Evolutionary conservation across 176 grass and related monocot species (phyloP).

Genomic region (Luzula sylvatica): DNA sequence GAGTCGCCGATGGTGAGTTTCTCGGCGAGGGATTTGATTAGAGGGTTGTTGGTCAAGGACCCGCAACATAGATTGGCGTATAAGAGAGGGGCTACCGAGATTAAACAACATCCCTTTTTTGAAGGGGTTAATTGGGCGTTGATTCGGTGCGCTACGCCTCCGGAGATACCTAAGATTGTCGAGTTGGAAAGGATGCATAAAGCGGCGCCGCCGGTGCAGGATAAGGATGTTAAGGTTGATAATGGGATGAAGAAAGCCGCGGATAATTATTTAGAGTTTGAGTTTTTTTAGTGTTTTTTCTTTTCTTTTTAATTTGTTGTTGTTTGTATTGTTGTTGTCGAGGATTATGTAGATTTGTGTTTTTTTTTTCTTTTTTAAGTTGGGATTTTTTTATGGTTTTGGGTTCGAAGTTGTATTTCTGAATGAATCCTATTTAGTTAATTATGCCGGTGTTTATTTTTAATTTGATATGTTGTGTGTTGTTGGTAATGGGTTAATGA

Average conservation of each 20-base stretch:
- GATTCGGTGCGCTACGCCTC: conserved; percentile 54
- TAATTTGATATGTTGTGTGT: conserved; percentile 3
- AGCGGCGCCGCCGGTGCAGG: conserved; percentile 23
- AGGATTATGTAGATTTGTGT: conserved; percentile 25
- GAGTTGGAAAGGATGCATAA: conserved; percentile 35
- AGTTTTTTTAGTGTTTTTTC: conserved; percentile 54
- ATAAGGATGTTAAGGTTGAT: conserved; percentile 7
- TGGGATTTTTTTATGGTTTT: conserved; percentile 21
- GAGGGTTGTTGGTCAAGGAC: conserved; percentile 63
- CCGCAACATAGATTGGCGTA: conserved; percentile 63
- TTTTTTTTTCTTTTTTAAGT: conserved; percentile 27
- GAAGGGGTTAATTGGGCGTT: conserved; percentile 72
- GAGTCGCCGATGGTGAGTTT: conserved; percentile 58
- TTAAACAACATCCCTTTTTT: conserved; percentile 70
- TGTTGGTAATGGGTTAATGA: conserved; percentile 3
- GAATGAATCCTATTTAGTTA: conserved; percentile 10
- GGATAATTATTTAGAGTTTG: conserved; percentile 63
- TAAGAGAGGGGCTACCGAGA: conserved; percentile 60
- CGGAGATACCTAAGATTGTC: conserved; percentile 51
- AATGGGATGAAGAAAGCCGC: conserved; percentile 28
- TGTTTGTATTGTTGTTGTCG: background rate
- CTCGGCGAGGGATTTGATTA: conserved; percentile 56
- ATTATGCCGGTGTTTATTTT: conserved; percentile 5
- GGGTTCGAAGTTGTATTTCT: conserved; percentile 17
- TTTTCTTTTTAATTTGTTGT: background rate